These are phyloP conservation scores for Corynespora cassiicola DNA, from an alignment of 2,329 filamentous ascomycete genomes.

Conservation along the genomic window DNA sequence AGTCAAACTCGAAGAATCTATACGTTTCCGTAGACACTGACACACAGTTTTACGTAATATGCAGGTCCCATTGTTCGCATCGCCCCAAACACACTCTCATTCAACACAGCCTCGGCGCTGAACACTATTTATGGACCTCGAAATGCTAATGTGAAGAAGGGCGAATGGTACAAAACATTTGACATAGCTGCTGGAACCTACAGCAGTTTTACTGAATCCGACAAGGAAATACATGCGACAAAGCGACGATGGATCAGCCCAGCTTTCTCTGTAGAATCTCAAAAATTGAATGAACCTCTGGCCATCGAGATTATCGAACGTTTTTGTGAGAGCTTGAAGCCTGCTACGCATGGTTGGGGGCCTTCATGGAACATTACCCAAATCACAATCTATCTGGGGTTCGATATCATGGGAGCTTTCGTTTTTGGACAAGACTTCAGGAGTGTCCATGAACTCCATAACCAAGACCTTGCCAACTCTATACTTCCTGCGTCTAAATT, in stretches of 20 bases:
- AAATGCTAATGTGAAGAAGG: conserved; percentile 53
- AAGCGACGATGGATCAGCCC: conserved; percentile 50
- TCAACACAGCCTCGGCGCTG: conserved; percentile 31
- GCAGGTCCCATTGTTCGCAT: conserved; percentile 34
- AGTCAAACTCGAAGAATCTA: not conserved
- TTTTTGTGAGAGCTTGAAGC: conserved; percentile 34
- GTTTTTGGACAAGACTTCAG: conserved; percentile 45
- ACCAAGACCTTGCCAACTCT: conserved; percentile 32
- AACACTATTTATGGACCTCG: conserved; percentile 34
- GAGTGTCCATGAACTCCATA: conserved; percentile 38
- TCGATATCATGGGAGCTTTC: conserved; percentile 56
- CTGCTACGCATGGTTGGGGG: conserved; percentile 38
- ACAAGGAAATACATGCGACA: conserved; percentile 47
- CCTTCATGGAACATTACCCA: conserved; percentile 47
- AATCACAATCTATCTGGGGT: conserved; percentile 47
- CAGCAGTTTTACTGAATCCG: conserved; percentile 49
- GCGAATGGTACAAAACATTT: conserved; percentile 53
- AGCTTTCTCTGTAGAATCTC: conserved; percentile 48
- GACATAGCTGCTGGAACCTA: conserved; percentile 44
- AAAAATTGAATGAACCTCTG: conserved; percentile 48
- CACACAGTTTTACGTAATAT: not conserved
- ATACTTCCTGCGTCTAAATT: conserved; percentile 25
- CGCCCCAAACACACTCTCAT: conserved; percentile 31
- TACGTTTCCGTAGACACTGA: not conserved
- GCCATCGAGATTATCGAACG: conserved; percentile 44